A percentile compares a stretch with the other conserved stretches of the same genome.
These are phyloP conservation scores for Cucurbitaria berberidis DNA, from an alignment of 2,329 filamentous ascomycete genomes.

Conservation along the genomic window DNA sequence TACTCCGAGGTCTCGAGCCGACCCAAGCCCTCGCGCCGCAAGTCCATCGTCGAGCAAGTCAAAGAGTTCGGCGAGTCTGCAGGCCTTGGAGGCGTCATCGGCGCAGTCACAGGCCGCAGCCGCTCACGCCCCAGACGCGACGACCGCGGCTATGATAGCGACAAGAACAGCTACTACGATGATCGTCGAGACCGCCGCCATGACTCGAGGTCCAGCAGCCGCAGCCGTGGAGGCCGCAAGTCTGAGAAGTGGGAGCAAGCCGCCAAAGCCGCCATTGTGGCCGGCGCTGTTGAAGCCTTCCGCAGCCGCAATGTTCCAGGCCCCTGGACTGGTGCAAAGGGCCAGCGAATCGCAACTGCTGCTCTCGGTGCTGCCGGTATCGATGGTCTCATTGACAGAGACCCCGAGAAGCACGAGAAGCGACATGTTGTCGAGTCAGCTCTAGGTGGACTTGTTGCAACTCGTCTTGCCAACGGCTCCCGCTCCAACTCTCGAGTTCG, in stretches of 20 bases:
- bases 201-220: slow-evolving; percentile 60
- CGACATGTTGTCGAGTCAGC: slow-evolving; percentile 85
- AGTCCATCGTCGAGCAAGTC: slow-evolving; percentile 62
- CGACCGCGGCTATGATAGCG: slow-evolving; percentile 58
- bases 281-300: slow-evolving; percentile 91
- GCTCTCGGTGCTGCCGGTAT: slow-evolving; percentile 85
- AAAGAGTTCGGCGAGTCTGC: slow-evolving; percentile 63
- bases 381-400: slow-evolving; percentile 72
- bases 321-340: slow-evolving; percentile 88
- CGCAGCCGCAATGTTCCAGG: slow-evolving; percentile 87
- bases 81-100: slow-evolving; percentile 63
- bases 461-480: slow-evolving; percentile 82
- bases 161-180: slow-evolving; percentile 38
- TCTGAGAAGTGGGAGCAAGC: slow-evolving; percentile 73
- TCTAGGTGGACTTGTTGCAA: slow-evolving; percentile 84
- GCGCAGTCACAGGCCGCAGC: slow-evolving; percentile 60
- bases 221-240: slow-evolving; percentile 54
- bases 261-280: slow-evolving; percentile 87
- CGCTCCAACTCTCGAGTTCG: slow-evolving; percentile 63
- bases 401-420: slow-evolving; percentile 76
- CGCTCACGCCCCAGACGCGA: slow-evolving; percentile 54
- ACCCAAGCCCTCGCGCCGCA: slow-evolving; percentile 56
- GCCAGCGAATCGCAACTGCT: slow-evolving; percentile 87
- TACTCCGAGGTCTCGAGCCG: slow-evolving; percentile 53
- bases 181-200: slow-evolving; percentile 52